phyloP scores from a whole-genome alignment of 352 stramenopile genomes.

The Phytophthora citricola region DNA sequence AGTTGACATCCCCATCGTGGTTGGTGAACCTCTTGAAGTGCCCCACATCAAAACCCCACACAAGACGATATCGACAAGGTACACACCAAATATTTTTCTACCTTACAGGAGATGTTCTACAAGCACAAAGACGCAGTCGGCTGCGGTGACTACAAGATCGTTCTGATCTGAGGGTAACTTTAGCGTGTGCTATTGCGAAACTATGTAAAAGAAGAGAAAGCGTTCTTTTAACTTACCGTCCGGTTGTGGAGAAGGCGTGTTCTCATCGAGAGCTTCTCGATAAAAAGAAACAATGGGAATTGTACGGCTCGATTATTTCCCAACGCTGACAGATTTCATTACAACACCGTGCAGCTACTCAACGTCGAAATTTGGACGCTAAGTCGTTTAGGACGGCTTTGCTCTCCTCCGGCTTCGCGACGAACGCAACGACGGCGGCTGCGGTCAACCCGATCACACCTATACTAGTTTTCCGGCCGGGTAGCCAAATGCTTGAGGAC shows the following conservation, averaged over 20 bases:
- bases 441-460: conserved; percentile 21
- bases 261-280: no score
- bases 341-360: conserved; percentile 17
- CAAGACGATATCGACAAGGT: conserved; percentile 66
- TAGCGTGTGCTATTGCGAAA: no score
- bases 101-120: conserved; percentile 46
- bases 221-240: no score
- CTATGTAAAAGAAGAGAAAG: no score
- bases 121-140: no score
- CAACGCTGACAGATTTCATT: conserved; percentile 9
- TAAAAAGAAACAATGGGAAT: no score
- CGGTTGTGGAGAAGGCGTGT: no score
- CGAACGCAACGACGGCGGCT: conserved; percentile 23
- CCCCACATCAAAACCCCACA: conserved; percentile 52
- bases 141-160: no score
- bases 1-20: conserved; percentile 64
- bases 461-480: conserved; percentile 19
- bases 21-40: conserved; percentile 68
- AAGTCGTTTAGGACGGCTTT: conserved; percentile 33
- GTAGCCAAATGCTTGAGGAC: conserved; percentile 38
- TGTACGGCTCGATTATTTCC: no score
- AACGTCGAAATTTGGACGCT: conserved; percentile 36
- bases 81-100: conserved; percentile 67
- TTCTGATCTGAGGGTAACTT: no score
- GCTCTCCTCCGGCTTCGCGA: conserved; percentile 41